Percentiles rank a stretch among this genome's conserved stretches.
Conservation (phyloP, 2,329 filamentous ascomycete species). For the Aspergillus terreus region DNA sequence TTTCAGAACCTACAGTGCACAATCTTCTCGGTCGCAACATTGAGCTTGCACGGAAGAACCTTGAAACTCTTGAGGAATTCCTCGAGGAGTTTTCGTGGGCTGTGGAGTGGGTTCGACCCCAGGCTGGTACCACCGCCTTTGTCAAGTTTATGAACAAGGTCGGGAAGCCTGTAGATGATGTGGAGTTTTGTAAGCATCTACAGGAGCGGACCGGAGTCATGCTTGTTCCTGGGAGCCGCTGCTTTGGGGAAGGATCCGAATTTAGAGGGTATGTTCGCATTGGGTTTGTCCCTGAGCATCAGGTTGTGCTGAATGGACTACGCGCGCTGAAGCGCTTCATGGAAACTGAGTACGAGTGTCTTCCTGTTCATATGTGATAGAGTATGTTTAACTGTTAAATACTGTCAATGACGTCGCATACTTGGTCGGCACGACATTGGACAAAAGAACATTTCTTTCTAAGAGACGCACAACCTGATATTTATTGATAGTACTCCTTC, state of each 20-base stretch:
- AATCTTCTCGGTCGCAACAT: slow-evolving; percentile 58
- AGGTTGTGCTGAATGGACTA: slow-evolving; percentile 62
- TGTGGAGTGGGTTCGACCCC: slow-evolving; percentile 65
- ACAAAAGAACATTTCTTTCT: not conserved
- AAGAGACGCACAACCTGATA: too few species aligned
- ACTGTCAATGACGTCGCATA: not conserved
- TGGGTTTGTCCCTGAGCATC: slow-evolving; percentile 68
- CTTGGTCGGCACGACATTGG: not conserved
- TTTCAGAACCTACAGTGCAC: slow-evolving; percentile 58
- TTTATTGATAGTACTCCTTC: too few species aligned
- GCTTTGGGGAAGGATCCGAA: slow-evolving; percentile 63
- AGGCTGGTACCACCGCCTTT: slow-evolving; percentile 73
- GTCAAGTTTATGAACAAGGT: slow-evolving; percentile 58
- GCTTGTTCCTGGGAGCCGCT: slow-evolving; percentile 66
- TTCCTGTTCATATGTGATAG: not conserved
- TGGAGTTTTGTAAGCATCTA: slow-evolving; percentile 63
- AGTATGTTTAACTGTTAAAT: not conserved
- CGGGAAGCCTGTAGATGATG: slow-evolving; percentile 63
- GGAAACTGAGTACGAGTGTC: slow-evolving; percentile 42
- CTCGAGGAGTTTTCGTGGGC: slow-evolving; percentile 56
- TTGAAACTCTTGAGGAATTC: slow-evolving; percentile 59
- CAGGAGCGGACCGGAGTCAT: slow-evolving; percentile 65
- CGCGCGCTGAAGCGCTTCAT: slow-evolving; percentile 51
- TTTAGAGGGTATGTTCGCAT: slow-evolving; percentile 72
- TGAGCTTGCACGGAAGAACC: slow-evolving; percentile 60